Conservation (phyloP, 768 basidiomycete genomes). For the Lentinula guzmanii region DNA sequence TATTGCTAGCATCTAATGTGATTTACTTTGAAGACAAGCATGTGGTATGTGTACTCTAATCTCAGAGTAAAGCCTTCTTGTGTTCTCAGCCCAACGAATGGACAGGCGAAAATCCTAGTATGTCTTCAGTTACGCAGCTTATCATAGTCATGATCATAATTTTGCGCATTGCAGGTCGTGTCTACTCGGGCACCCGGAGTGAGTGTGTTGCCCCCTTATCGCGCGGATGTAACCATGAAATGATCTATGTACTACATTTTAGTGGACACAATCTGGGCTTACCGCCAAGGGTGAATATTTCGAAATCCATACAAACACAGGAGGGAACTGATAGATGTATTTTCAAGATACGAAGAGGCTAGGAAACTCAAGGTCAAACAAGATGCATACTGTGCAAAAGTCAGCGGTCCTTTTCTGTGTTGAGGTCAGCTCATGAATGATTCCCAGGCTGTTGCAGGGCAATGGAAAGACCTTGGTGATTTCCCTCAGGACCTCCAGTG, state of each 20-base stretch:
- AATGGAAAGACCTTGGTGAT: conserved; percentile 42
- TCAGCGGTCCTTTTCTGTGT: background rate
- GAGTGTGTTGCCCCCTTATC: background rate
- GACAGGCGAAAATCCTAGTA: conserved; percentile 53
- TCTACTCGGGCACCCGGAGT: conserved; percentile 33
- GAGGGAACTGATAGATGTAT: conserved; percentile 1
- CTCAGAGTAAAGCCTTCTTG: background rate
- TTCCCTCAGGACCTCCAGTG: conserved; percentile 68
- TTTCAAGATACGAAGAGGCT: conserved; percentile 51
- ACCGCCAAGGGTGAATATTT: conserved; percentile 44
- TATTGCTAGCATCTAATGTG: background rate
- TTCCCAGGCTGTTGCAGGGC: conserved; percentile 29
- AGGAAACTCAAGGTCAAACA: conserved; percentile 56
- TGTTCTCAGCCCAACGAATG: conserved; percentile 5
- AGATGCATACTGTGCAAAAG: conserved; percentile 48
- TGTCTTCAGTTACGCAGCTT: conserved; percentile 27
- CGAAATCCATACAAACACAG: conserved; percentile 3
- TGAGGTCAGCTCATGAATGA: background rate
- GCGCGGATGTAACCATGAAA: background rate
- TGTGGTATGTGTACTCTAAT: conserved; percentile 28
- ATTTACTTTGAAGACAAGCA: conserved; percentile 29
- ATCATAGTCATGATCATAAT: conserved; percentile 4
- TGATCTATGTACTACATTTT: background rate
- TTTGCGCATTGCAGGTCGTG: conserved; percentile 24
- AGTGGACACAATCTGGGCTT: conserved; percentile 62